Percentiles rank a stretch among this genome's conserved stretches.
These are phyloP conservation scores for Sugiyamaella qingdaonensis DNA, from an alignment of 805 yeast genomes.

Conservation along the genomic window DNA sequence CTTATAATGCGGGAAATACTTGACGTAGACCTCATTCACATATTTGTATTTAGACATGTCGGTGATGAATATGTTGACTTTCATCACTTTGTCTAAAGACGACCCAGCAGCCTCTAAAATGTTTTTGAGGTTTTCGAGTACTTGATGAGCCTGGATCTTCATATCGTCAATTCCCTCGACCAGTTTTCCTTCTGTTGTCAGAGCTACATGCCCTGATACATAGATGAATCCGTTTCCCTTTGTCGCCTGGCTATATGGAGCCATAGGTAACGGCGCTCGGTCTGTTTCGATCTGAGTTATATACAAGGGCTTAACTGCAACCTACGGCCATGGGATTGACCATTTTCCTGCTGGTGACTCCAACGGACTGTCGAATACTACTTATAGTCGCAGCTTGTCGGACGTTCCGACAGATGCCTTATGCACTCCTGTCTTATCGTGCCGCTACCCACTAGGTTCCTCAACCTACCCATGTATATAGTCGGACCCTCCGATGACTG, in stretches of 20 bases:
- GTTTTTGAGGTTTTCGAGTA: conserved; percentile 34
- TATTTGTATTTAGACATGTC: conserved; percentile 78
- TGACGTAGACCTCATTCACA: conserved; percentile 72
- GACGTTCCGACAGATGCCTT: too few relatives aligned
- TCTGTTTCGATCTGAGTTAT: conserved; percentile 7
- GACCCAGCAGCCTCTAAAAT: conserved; percentile 79
- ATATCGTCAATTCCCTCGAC: conserved; percentile 69
- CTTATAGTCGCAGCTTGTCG: too few relatives aligned
- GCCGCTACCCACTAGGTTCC: too few relatives aligned
- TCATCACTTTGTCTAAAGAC: conserved; percentile 69
- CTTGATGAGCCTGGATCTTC: conserved; percentile 24
- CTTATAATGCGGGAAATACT: conserved; percentile 15
- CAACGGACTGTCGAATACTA: too few relatives aligned
- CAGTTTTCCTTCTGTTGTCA: conserved; percentile 64
- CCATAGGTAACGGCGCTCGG: conserved; percentile 53
- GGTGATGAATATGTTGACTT: conserved; percentile 78
- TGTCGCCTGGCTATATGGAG: conserved; percentile 87
- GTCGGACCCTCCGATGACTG: too few relatives aligned
- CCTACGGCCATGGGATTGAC: too few relatives aligned
- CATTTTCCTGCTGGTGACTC: too few relatives aligned
- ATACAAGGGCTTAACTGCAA: too few relatives aligned
- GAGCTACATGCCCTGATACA: conserved; percentile 87
- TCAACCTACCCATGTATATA: too few relatives aligned
- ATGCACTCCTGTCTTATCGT: too few relatives aligned
- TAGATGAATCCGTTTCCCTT: conserved; percentile 80